These are phyloP conservation scores for Phytophthora nicotianae DNA, from an alignment of 352 stramenopile species.

Conservation along the genomic window DNA sequence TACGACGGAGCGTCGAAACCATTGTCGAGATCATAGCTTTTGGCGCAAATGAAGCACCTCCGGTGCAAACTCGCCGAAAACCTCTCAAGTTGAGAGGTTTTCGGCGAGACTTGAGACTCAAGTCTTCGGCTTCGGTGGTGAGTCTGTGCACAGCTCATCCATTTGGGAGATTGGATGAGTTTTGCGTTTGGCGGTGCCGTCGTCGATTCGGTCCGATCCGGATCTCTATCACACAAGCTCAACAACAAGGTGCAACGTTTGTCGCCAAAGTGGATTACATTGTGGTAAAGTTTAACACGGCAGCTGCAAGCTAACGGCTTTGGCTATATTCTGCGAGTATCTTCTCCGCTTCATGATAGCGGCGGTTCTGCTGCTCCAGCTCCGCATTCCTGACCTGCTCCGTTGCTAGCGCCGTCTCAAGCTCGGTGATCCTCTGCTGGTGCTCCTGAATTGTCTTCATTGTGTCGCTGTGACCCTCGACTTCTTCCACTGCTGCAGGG, in stretches of 20 bases:
- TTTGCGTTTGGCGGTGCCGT: slow-evolving; percentile 19
- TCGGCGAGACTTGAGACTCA: neutral
- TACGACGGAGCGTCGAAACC: too few relatives aligned
- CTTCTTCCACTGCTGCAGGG: neutral
- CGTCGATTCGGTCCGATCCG: slow-evolving; percentile 11
- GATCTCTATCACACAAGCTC: slow-evolving; percentile 16
- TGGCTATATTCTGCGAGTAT: slow-evolving; percentile 16
- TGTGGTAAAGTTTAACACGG: neutral
- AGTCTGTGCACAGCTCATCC: slow-evolving; percentile 25
- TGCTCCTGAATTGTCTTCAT: slow-evolving; percentile 9
- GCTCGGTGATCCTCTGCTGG: slow-evolving; percentile 15
- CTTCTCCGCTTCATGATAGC: slow-evolving; percentile 12
- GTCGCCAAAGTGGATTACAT: neutral
- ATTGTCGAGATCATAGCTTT: neutral
- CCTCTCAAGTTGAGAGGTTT: too few relatives aligned
- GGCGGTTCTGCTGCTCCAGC: slow-evolving; percentile 13
- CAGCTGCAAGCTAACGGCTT: neutral
- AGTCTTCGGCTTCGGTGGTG: neutral
- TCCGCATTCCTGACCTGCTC: slow-evolving; percentile 8
- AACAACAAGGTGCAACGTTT: slow-evolving; percentile 2
- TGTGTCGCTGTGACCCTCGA: neutral
- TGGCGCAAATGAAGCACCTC: slow-evolving; percentile 4
- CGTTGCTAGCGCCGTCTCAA: slow-evolving; percentile 18
- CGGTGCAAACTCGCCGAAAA: too few relatives aligned
- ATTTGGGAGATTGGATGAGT: slow-evolving; percentile 31